A percentile compares a stretch with the other conserved stretches of the same genome.
These are phyloP conservation scores for Globisporangium splendens DNA, from an alignment of 352 stramenopile species.

Conservation along the genomic window DNA sequence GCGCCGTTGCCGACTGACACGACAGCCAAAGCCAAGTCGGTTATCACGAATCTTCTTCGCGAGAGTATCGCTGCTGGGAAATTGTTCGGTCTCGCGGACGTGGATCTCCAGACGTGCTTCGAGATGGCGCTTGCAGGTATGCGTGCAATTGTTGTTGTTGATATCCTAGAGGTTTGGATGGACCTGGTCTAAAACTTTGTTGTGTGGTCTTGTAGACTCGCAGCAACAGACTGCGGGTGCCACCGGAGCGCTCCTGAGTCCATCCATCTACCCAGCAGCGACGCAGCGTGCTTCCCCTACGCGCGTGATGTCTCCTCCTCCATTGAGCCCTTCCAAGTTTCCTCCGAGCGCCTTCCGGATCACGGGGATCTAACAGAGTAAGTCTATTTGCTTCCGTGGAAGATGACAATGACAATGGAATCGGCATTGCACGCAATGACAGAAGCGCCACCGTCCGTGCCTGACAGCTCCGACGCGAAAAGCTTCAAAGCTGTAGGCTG, in stretches of 20 bases:
- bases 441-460: neutral
- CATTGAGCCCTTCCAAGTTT: constrained; percentile 34
- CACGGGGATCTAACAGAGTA: constrained; percentile 5
- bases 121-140: constrained; percentile 18
- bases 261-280: constrained; percentile 4
- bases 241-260: neutral
- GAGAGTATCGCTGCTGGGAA: constrained; percentile 27
- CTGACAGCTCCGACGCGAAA: too few relatives aligned
- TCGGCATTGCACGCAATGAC: neutral
- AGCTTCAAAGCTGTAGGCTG: constrained; percentile 2
- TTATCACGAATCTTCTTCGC: constrained; percentile 31
- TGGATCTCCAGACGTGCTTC: constrained; percentile 30
- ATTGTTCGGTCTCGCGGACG: constrained; percentile 29
- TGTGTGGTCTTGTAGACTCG: neutral
- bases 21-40: constrained; percentile 11
- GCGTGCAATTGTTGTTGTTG: neutral
- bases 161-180: neutral
- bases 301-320: constrained; percentile 16
- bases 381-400: neutral
- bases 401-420: neutral
- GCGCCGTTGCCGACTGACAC: constrained; percentile 7
- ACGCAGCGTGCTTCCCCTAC: neutral
- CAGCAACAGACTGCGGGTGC: neutral
- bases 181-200: neutral
- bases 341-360: constrained; percentile 29